Percentiles rank a stretch among this genome's conserved stretches.
Conservation (phyloP, 331 rosid genomes). For the Pyracantha coccinea region DNA sequence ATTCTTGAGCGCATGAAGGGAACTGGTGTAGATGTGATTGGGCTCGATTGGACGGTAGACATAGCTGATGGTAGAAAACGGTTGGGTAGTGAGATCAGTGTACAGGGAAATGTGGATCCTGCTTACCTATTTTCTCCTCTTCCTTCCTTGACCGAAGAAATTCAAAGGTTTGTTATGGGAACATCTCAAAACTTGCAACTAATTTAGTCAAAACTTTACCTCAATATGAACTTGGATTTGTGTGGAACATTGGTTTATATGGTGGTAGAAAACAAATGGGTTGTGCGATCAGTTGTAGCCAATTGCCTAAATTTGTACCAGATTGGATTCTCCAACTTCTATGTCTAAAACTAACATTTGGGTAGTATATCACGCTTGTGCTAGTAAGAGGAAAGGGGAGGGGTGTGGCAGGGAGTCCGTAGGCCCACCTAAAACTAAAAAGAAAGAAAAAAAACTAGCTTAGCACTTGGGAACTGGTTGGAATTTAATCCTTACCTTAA, state of each 20-base stretch:
- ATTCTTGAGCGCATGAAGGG: constrained; percentile 92
- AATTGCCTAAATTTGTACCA: neutral
- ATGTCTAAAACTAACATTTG: neutral
- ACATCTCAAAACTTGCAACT: constrained; percentile 1
- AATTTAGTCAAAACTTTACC: neutral
- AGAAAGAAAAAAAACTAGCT: neutral
- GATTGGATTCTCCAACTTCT: neutral
- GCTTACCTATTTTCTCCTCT: constrained; percentile 85
- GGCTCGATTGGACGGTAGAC: constrained; percentile 97
- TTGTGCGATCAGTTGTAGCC: neutral
- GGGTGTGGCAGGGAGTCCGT: neutral
- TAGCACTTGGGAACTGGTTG: neutral
- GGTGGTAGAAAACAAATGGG: neutral
- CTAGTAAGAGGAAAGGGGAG: neutral
- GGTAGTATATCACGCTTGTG: neutral
- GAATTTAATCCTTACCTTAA: neutral
- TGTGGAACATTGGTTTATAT: neutral
- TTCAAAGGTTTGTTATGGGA: constrained; percentile 60
- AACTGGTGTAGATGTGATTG: constrained; percentile 84
- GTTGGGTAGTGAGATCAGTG: constrained; percentile 65
- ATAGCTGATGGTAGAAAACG: constrained; percentile 92
- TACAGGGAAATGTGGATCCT: constrained; percentile 97
- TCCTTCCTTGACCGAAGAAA: constrained; percentile 72
- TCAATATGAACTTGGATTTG: neutral
- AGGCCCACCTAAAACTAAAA: neutral